phyloP scores from a whole-genome alignment of 2,329 filamentous ascomycete genomes.

The Sporothrix inflata region DNA sequence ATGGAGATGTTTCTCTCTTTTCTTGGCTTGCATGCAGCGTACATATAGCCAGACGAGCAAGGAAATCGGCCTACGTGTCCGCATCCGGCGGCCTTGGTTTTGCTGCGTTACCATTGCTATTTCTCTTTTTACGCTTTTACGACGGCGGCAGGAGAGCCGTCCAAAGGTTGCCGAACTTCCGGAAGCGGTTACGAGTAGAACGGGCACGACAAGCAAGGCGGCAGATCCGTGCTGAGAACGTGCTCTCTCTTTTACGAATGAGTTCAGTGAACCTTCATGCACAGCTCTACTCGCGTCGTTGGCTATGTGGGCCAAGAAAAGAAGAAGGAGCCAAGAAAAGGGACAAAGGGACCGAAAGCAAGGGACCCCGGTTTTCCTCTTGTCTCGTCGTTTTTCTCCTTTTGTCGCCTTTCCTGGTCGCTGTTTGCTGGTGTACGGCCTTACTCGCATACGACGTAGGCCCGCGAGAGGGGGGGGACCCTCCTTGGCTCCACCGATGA shows the following conservation, averaged over 20 bases:
- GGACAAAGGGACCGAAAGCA: not conserved
- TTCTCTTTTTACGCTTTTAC: not conserved
- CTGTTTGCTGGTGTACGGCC: not conserved
- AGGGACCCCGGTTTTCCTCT: not conserved
- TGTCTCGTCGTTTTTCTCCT: not conserved
- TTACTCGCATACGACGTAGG: not conserved
- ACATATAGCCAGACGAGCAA: not conserved
- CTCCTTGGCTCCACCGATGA: constrained; percentile 15
- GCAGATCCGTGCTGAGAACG: not conserved
- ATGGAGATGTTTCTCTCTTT: not conserved
- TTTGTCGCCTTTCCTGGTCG: not conserved
- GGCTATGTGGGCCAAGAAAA: constrained; percentile 1
- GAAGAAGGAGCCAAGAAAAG: too few species aligned
- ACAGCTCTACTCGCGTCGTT: not conserved
- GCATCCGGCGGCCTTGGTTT: not conserved
- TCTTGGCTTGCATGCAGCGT: not conserved
- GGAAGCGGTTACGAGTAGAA: not conserved
- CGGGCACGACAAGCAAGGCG: not conserved
- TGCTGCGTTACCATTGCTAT: too few species aligned
- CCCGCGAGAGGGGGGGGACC: not conserved
- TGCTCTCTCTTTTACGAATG: not conserved
- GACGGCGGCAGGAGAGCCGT: not conserved
- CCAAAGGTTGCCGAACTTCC: not conserved
- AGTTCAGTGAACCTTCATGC: not conserved
- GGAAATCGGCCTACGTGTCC: not conserved